phyloP scores from a whole-genome alignment of 106 monocot species.

The Platanthera guangdongensis region DNA sequence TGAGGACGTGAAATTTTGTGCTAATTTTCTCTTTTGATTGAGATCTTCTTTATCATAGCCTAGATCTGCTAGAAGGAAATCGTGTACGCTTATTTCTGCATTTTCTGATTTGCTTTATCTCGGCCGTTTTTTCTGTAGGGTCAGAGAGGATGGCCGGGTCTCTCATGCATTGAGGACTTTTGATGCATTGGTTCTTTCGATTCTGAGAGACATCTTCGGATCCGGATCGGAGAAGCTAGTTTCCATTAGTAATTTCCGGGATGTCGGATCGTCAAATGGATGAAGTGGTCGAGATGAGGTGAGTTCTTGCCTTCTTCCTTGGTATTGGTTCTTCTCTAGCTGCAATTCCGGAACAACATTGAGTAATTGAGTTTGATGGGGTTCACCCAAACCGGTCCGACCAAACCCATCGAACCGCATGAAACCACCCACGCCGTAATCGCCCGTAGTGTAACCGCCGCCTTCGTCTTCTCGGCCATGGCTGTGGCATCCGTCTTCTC shows the following conservation, averaged over 20 bases:
- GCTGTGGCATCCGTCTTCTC: too few relatives aligned
- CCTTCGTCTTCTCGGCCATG: too few relatives aligned
- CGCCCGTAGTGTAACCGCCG: too few relatives aligned
- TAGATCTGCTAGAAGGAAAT: neutral
- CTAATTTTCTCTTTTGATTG: neutral
- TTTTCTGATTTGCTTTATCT: neutral
- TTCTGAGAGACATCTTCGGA: neutral
- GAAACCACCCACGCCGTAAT: too few relatives aligned
- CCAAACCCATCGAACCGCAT: too few relatives aligned
- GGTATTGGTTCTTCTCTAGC: neutral
- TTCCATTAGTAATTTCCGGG: neutral
- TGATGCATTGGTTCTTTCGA: neutral
- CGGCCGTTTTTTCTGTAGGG: slow-evolving; percentile 1
- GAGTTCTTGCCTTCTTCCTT: neutral
- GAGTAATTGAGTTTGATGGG: neutral
- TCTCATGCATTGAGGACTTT: neutral
- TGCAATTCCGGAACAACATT: neutral
- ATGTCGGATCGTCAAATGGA: neutral
- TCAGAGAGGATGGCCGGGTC: neutral
- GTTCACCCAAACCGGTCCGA: too few relatives aligned
- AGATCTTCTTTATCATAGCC: neutral
- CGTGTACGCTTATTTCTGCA: neutral
- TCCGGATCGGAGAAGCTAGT: neutral
- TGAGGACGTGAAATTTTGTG: neutral
- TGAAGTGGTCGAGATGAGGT: neutral